phyloP scores from a whole-genome alignment of 768 basidiomycete genomes.

The Rhizopogon vinicolor region DNA sequence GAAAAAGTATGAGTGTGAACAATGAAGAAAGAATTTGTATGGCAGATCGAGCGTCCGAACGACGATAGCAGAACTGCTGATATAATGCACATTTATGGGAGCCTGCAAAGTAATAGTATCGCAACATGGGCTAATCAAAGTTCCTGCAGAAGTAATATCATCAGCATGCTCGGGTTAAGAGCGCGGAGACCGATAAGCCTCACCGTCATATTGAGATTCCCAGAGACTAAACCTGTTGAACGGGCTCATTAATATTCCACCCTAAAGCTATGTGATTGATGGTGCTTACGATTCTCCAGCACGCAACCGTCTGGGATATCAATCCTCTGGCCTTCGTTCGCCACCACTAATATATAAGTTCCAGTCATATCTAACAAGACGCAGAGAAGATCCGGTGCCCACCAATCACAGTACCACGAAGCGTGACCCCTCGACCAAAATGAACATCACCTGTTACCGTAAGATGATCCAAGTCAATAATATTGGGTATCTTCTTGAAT shows the following conservation, averaged over 20 bases:
- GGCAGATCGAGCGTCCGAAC: too few species aligned
- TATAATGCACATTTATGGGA: too few species aligned
- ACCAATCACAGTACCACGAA: conserved; percentile 88
- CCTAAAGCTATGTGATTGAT: neutral
- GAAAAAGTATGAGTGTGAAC: too few species aligned
- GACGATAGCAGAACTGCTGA: too few species aligned
- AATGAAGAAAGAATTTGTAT: too few species aligned
- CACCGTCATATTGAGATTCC: conserved; percentile 79
- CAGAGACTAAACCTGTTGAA: conserved; percentile 61
- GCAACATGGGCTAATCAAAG: neutral
- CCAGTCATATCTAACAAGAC: neutral
- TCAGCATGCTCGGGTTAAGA: neutral
- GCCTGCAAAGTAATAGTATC: too few species aligned
- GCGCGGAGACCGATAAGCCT: neutral
- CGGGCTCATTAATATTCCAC: neutral
- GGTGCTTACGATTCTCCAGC: conserved; percentile 56
- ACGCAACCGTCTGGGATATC: conserved; percentile 81
- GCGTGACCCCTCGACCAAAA: conserved; percentile 82
- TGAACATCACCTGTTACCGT: conserved; percentile 90
- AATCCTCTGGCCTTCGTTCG: conserved; percentile 79
- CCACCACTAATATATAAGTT: conserved; percentile 43
- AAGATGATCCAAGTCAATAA: conserved; percentile 90
- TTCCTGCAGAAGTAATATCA: conserved; percentile 4
- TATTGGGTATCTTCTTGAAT: conserved; percentile 91
- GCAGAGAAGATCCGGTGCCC: conserved; percentile 9